phyloP scores from a whole-genome alignment of 441 rosid genomes.

The Gossypium schwendimanii region DNA sequence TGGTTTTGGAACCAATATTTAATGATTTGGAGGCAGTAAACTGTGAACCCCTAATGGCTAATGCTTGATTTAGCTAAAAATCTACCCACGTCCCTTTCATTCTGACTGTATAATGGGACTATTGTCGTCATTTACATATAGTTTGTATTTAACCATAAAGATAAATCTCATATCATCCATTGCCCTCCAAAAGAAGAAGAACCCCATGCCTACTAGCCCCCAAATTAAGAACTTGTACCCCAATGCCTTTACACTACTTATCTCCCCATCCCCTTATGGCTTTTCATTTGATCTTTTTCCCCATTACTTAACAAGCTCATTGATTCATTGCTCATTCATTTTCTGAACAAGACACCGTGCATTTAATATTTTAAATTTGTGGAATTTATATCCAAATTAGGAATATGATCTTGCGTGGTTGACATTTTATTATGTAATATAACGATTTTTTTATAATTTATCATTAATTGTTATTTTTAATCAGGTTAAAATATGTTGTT shows the following conservation, averaged over 20 bases:
- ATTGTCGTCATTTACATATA: not conserved
- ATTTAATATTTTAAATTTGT: too few species aligned
- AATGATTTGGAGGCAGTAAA: constrained; percentile 7
- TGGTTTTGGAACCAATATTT: constrained; percentile 16
- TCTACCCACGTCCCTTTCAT: constrained; percentile 18
- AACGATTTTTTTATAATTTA: too few species aligned
- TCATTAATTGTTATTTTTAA: too few species aligned
- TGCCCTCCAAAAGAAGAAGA: not conserved
- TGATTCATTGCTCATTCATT: not conserved
- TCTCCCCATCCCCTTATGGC: not conserved
- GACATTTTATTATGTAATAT: too few species aligned
- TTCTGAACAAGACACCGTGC: too few species aligned
- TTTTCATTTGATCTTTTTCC: not conserved
- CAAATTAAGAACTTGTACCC: not conserved
- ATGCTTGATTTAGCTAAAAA: not conserved
- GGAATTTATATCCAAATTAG: too few species aligned
- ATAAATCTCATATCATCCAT: not conserved
- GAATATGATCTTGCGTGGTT: too few species aligned
- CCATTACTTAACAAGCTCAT: not conserved
- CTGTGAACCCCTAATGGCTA: not conserved
- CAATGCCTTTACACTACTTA: not conserved
- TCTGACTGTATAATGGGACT: constrained; percentile 5
- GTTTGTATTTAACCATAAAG: not conserved
- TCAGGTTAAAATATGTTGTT: too few species aligned
- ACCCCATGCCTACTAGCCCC: too few species aligned